phyloP scores from a whole-genome alignment of 163 green algal genomes.

The Scenedesmus sp. region DNA sequence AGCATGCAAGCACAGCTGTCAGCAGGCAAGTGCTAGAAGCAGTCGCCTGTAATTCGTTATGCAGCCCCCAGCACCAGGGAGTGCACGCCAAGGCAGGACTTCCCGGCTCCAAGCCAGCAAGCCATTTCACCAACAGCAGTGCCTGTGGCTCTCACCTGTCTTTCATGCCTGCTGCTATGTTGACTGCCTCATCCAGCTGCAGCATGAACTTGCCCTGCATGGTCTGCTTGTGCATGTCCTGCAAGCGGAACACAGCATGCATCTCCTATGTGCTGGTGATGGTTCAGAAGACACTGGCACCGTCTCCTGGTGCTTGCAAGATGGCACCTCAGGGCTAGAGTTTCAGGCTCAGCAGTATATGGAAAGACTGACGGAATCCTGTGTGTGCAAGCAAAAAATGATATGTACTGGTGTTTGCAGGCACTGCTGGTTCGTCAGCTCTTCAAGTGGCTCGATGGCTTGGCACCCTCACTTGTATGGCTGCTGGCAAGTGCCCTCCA shows the following conservation, averaged over 20 bases:
- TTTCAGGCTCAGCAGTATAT: background rate
- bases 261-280: background rate
- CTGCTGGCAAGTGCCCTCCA: slow-evolving; percentile 24
- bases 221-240: slow-evolving; percentile 65
- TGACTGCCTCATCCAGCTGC: slow-evolving; percentile 79
- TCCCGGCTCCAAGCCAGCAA: background rate
- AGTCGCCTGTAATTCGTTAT: background rate
- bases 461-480: background rate
- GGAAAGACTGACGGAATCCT: background rate
- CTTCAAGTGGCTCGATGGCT: background rate
- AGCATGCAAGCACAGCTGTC: background rate
- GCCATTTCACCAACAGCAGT: background rate
- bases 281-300: background rate
- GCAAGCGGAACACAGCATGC: background rate
- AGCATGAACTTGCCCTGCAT: slow-evolving; percentile 73
- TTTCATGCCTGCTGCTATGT: slow-evolving; percentile 69
- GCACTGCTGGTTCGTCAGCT: background rate
- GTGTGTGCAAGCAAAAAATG: background rate
- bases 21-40: background rate
- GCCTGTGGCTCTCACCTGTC: slow-evolving; percentile 59
- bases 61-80: background rate
- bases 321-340: background rate
- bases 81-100: background rate
- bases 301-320: background rate
- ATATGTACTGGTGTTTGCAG: background rate